These are phyloP conservation scores for Tulasnella sp. DNA, from an alignment of 768 basidiomycete species.

Conservation along the genomic window DNA sequence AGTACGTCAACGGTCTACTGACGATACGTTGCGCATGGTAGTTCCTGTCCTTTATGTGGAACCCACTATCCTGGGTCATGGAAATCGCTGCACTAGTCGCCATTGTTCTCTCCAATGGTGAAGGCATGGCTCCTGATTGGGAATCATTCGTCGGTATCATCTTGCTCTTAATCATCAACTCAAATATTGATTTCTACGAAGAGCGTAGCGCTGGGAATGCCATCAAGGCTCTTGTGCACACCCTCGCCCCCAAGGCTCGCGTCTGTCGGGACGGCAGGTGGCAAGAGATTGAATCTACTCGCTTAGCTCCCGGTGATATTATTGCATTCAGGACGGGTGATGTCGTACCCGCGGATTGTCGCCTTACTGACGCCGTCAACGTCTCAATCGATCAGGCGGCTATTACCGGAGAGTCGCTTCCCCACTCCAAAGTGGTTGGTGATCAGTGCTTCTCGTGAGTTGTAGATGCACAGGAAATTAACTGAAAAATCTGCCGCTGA, in stretches of 20 bases:
- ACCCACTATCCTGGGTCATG: slow-evolving; percentile 99
- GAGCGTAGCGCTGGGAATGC: slow-evolving; percentile 96
- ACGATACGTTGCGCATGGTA: slow-evolving; percentile 25
- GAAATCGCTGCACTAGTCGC: slow-evolving; percentile 91
- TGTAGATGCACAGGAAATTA: not conserved
- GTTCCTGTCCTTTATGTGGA: slow-evolving; percentile 99
- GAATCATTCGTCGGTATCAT: slow-evolving; percentile 96
- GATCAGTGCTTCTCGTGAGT: slow-evolving; percentile 98
- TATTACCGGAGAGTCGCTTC: slow-evolving; percentile 93
- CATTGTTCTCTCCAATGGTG: slow-evolving; percentile 92
- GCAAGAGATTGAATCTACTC: slow-evolving; percentile 86
- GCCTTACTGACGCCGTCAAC: slow-evolving; percentile 92
- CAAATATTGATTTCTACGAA: slow-evolving; percentile 95
- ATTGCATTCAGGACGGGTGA: slow-evolving; percentile 98
- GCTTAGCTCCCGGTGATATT: slow-evolving; percentile 91
- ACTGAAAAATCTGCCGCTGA: not conserved
- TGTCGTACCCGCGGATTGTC: slow-evolving; percentile 95
- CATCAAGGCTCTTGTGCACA: slow-evolving; percentile 99
- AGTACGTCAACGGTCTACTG: not conserved
- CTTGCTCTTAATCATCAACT: slow-evolving; percentile 85
- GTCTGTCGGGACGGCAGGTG: slow-evolving; percentile 78
- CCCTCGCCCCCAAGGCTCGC: slow-evolving; percentile 94
- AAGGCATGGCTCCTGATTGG: slow-evolving; percentile 82
- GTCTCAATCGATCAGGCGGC: slow-evolving; percentile 98
- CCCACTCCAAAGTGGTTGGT: slow-evolving; percentile 79